Percentiles rank a stretch among this genome's conserved stretches.
These are phyloP conservation scores for Diplodia intermedia DNA, from an alignment of 2,329 filamentous ascomycete genomes.

Conservation along the genomic window DNA sequence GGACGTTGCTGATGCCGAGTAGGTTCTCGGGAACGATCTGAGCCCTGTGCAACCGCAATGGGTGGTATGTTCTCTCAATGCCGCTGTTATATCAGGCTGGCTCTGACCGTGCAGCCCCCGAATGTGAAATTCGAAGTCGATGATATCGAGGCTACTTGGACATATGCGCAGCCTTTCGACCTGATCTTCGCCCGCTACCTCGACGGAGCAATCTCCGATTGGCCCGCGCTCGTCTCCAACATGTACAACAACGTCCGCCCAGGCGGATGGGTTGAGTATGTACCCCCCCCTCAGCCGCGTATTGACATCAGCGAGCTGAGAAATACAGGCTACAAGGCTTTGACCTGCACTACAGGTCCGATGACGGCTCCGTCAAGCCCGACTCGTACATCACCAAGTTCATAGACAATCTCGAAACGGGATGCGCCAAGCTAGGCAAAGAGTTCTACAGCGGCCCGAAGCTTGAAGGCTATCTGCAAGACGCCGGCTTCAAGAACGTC, in stretches of 20 bases:
- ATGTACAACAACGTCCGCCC: slow-evolving; percentile 46
- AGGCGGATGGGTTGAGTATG: slow-evolving; percentile 56
- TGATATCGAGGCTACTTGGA: slow-evolving; percentile 66
- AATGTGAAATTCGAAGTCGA: slow-evolving; percentile 69
- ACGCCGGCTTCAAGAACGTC: slow-evolving; percentile 54
- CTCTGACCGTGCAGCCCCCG: slow-evolving; percentile 48
- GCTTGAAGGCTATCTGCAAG: slow-evolving; percentile 46
- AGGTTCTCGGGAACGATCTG: slow-evolving; percentile 49
- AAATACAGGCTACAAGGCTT: slow-evolving; percentile 51
- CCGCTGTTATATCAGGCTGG: too few species aligned
- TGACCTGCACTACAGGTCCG: slow-evolving; percentile 49
- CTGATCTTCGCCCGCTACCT: slow-evolving; percentile 62
- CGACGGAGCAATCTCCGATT: slow-evolving; percentile 61
- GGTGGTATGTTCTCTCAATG: background rate
- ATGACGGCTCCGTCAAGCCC: slow-evolving; percentile 43
- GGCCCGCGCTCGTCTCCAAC: slow-evolving; percentile 56
- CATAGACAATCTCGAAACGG: background rate
- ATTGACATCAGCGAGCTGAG: background rate
- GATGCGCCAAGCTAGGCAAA: slow-evolving; percentile 32
- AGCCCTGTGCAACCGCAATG: slow-evolving; percentile 56
- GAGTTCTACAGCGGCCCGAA: slow-evolving; percentile 40
- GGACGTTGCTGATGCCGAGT: background rate
- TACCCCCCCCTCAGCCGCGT: background rate
- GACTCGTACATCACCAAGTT: slow-evolving; percentile 17
- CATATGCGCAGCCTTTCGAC: slow-evolving; percentile 61